Evolutionary conservation across 148 eudicot species (phyloP), one percentile per base, ranked within the genome.

Genomic region (Cornus florida): DNA sequence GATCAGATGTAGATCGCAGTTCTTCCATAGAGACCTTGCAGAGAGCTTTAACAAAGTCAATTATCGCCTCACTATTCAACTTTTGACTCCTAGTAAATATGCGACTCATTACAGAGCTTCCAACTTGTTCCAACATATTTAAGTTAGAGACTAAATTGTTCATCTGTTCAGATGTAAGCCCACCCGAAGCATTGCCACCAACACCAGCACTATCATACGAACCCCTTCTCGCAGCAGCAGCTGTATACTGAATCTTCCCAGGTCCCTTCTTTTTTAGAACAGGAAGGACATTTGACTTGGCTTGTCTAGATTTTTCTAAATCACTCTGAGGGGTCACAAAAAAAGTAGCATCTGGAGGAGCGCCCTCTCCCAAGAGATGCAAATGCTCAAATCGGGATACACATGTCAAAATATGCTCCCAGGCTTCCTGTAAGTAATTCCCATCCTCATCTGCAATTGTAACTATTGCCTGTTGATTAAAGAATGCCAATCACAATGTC

Each of bases 11-110:
- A 81, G 97, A 97, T 72, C 88, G 88, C 73, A 97, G 82, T 83
- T 97, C 99, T 73, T 94, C 99, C 97, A 97, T 94, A 72, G 99
- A 94, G 68, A 97, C 98, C 89, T 94, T 94, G 92, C 99, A 97
- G 10, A 97, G 89, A 78, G 98, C 98, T 88, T 92, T 97, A 31
- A 97, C 99, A 90, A 97, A 97, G 86, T 97, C 99, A 75, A 97
- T 87, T 62, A 97, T 94, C 31, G 96, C 98, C 89, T 94, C 97
- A 72, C 98, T 94, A 71, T 97, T 94, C 78, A 94, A 83, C 77
- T 94, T 97, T 83, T 97, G 99, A 86, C 99, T 97, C 76, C 98
- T 82, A 64, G 89, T 90, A 78, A 91, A 97, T 84, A 94, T 94
- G 68, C 99, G 93, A 82, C 84, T 97, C 92, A 94, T 88, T 81